Conservation (phyloP, 441 rosid genomes). For the Caryocar brasiliense region DNA sequence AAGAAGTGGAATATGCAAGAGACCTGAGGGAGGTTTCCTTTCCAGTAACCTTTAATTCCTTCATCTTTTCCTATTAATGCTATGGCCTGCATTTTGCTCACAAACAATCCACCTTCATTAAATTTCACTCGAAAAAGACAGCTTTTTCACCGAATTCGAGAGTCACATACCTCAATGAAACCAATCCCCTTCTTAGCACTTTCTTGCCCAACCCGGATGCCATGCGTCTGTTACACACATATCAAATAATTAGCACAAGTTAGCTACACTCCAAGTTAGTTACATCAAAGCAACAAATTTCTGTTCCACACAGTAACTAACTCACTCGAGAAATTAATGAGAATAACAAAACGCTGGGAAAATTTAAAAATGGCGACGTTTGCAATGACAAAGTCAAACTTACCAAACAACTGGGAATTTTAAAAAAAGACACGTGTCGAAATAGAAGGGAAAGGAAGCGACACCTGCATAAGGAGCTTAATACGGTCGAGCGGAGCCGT, state of each 20-base stretch:
- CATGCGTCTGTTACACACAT: slow-evolving; percentile 54
- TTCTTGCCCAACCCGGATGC: slow-evolving; percentile 72
- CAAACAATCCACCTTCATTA: slow-evolving; percentile 5
- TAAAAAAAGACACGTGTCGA: slow-evolving; percentile 17
- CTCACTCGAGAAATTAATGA: too few relatives aligned
- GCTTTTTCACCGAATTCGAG: not conserved
- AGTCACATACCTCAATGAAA: slow-evolving; percentile 59
- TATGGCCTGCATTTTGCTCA: slow-evolving; percentile 50
- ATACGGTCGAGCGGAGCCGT: slow-evolving; percentile 96
- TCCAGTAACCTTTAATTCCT: slow-evolving; percentile 93
- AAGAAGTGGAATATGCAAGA: not conserved
- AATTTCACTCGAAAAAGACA: too few relatives aligned
- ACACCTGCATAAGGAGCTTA: slow-evolving; percentile 92
- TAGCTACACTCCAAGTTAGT: too few relatives aligned
- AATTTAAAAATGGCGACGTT: too few relatives aligned
- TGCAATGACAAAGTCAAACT: too few relatives aligned
- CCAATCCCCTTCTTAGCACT: slow-evolving; percentile 78
- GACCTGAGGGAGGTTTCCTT: slow-evolving; percentile 97
- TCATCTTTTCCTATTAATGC: slow-evolving; percentile 69
- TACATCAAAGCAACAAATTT: too few relatives aligned
- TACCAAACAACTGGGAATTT: too few relatives aligned
- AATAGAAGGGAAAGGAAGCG: slow-evolving; percentile 15
- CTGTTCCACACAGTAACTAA: too few relatives aligned
- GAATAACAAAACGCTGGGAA: too few relatives aligned
- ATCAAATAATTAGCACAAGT: too few relatives aligned